These are phyloP conservation scores for Colletotrichum brevisporum DNA, from an alignment of 2,329 filamentous ascomycete genomes.

Conservation along the genomic window DNA sequence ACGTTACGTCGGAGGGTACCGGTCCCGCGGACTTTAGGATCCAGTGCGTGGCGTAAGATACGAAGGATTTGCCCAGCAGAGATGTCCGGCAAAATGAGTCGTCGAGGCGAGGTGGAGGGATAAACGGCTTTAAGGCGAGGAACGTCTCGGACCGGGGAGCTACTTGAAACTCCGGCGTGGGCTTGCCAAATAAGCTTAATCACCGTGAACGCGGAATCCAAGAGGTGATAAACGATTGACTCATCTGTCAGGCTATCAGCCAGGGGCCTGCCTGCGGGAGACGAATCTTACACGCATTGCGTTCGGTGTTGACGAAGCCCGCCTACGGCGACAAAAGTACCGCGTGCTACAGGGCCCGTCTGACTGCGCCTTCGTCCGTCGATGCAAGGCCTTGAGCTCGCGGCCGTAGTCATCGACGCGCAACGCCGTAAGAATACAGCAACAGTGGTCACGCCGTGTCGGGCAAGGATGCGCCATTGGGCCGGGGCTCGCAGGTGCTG, in stretches of 20 bases:
- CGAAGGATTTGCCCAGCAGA: neutral
- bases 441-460: neutral
- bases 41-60: neutral
- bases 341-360: neutral
- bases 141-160: neutral
- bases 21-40: neutral
- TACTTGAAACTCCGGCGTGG: no score
- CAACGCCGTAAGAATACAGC: slow-evolving; percentile 5
- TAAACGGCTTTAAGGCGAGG: neutral
- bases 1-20: slow-evolving; percentile 6
- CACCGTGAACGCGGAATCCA: neutral
- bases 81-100: no score
- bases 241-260: neutral
- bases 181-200: slow-evolving; percentile 26
- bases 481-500: neutral
- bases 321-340: neutral
- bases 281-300: neutral
- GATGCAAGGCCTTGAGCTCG: slow-evolving; percentile 1
- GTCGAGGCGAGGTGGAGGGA: neutral
- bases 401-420: neutral
- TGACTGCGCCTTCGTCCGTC: neutral
- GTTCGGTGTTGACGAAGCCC: slow-evolving; percentile 1
- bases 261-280: neutral
- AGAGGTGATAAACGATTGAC: slow-evolving; percentile 11
- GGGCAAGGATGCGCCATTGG: slow-evolving; percentile 3